Evolutionary conservation across 441 rosid species (phyloP), one percentile per base, ranked within the genome.

Genomic region (Pelargonium fulgidum): DNA sequence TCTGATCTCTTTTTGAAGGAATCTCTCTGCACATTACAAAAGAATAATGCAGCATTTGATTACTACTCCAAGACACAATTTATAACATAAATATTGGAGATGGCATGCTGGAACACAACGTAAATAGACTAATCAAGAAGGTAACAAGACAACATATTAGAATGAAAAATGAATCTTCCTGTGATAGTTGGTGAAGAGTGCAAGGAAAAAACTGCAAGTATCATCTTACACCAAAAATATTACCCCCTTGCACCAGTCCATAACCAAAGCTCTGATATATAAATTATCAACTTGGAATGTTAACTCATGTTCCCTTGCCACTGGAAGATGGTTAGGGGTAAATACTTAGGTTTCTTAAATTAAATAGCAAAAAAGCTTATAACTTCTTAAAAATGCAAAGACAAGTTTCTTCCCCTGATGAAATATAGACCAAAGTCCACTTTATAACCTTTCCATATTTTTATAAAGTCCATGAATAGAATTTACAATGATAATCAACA

Each of bases 1-100:
- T 89, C 98, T 65, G 70, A 61, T 85, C 96, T 87, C 93, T 77
- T 96, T 85, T 79, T 93, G 65, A 80, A 80, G 77, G 80, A 81
- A 70, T 91, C 91, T 81, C 89, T 86, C 99, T 96, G 92, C 81
- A 76, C 41, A 56, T 47, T 39, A 19, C 70, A 64, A 61, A 61
- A 62, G 48, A 74, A 20, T 65, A 48, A 33, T 72, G 36, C 72
- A 75, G 61, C 65, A 41, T 66, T 16, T 62, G 26, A 54, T 47
- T 68, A 59, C 12, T 9, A 69, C 39, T 44, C 4, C 45, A 59
- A 67, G 64, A 9, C 13, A 66, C 13, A 64, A 19, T 39, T 67
- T 62, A 11, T 17, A 7, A 58, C 62, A 20, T 58, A 58, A 54
- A 54, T 20, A 54, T 54, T 7, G 39, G 61, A 54, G 10, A 10